phyloP scores from a whole-genome alignment of 2,329 filamentous ascomycete genomes.

The Aspergillus eucalypticola region DNA sequence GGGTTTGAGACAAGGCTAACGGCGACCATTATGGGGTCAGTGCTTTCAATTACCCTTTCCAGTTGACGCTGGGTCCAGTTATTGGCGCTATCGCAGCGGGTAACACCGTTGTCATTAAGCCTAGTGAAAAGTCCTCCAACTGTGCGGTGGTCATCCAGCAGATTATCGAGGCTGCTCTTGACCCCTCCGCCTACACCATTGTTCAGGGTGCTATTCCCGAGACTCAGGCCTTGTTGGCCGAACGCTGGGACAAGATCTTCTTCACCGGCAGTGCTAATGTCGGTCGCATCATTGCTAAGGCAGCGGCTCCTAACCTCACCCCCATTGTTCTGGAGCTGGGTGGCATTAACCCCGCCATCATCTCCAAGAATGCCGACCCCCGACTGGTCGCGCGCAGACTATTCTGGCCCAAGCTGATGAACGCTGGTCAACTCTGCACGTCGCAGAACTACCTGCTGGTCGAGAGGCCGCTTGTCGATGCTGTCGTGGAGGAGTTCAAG shows the following conservation, averaged over 20 bases:
- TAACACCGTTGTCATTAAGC: slow-evolving; percentile 87
- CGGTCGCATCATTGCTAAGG: slow-evolving; percentile 84
- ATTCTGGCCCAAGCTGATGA: slow-evolving; percentile 83
- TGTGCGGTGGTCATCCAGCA: slow-evolving; percentile 77
- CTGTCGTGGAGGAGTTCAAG: slow-evolving; percentile 74
- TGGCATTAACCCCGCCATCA: slow-evolving; percentile 85
- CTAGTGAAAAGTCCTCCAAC: slow-evolving; percentile 76
- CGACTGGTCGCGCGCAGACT: slow-evolving; percentile 78
- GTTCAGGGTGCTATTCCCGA: slow-evolving; percentile 81
- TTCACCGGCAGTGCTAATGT: slow-evolving; percentile 83
- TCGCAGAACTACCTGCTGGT: slow-evolving; percentile 90
- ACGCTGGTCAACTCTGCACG: slow-evolving; percentile 88
- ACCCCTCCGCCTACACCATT: slow-evolving; percentile 72
- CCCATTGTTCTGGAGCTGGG: slow-evolving; percentile 89
- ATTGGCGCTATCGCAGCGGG: slow-evolving; percentile 90
- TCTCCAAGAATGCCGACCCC: slow-evolving; percentile 80
- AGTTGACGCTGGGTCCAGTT: slow-evolving; percentile 74
- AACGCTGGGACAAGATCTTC: slow-evolving; percentile 98
- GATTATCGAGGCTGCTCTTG: slow-evolving; percentile 73
- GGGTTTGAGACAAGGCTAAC: background rate
- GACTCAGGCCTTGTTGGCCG: slow-evolving; percentile 76
- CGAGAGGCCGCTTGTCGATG: slow-evolving; percentile 69
- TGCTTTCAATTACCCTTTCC: slow-evolving; percentile 90
- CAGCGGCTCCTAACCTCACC: slow-evolving; percentile 84
- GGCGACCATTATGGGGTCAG: slow-evolving; percentile 37